These are phyloP conservation scores for Artemisia tridentata DNA, from an alignment of 129 eudicot genomes.

Conservation along the genomic window DNA sequence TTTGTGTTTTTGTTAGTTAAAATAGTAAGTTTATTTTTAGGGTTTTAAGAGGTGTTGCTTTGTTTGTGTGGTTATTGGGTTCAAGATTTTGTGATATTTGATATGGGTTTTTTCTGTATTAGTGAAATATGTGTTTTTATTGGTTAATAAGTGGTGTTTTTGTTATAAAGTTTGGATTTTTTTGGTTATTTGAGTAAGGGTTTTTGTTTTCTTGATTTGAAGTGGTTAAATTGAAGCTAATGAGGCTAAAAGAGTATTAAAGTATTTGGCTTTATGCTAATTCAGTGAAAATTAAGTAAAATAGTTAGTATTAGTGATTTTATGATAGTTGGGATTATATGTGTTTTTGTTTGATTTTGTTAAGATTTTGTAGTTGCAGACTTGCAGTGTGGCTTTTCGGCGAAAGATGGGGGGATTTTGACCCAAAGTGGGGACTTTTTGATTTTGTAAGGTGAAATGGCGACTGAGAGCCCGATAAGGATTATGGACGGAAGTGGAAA, in stretches of 20 bases:
- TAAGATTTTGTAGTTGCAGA: constrained; percentile 17
- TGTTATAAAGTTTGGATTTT: constrained; percentile 31
- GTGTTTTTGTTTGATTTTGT: constrained; percentile 13
- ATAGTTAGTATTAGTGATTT: constrained; percentile 5
- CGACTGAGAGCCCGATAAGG: constrained; percentile 79
- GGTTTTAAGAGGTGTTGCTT: constrained; percentile 24
- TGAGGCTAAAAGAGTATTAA: constrained; percentile 3
- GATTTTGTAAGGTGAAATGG: constrained; percentile 42
- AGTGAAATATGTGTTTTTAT: constrained; percentile 19
- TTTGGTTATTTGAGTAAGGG: constrained; percentile 24
- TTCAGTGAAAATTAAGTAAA: neutral
- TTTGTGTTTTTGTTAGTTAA: constrained; percentile 8
- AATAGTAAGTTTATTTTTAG: constrained; percentile 20
- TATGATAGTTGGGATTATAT: constrained; percentile 1
- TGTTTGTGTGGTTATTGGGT: neutral
- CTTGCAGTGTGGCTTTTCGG: neutral
- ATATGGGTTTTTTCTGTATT: constrained; percentile 11
- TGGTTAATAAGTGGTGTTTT: neutral
- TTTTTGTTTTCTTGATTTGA: constrained; percentile 19
- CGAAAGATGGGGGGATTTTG: constrained; percentile 17
- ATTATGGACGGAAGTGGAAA: constrained; percentile 48
- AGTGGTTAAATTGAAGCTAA: constrained; percentile 10
- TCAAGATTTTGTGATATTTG: constrained; percentile 24
- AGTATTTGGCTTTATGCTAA: constrained; percentile 3
- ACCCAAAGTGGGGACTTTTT: constrained; percentile 3